Percentiles rank a stretch among this genome's conserved stretches.
Evolutionary conservation across 2,329 filamentous ascomycete genomes (phyloP).

Genomic region (Aspergillus alliaceus): DNA sequence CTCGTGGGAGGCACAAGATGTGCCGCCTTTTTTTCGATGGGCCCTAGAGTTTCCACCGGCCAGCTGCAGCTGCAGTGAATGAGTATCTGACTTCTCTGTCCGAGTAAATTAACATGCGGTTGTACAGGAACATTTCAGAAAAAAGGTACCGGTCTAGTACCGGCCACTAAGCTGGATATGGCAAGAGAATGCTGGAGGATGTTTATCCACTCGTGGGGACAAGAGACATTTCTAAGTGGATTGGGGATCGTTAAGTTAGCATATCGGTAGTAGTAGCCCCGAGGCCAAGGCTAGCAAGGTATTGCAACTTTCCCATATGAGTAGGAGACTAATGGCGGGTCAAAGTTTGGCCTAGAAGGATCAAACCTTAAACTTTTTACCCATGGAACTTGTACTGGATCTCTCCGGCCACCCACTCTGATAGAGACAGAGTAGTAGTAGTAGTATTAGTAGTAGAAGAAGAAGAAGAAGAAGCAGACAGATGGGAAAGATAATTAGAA

Average conservation of each 20-base stretch:
- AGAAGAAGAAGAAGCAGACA: no score
- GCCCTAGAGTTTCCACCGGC: constrained; percentile 12
- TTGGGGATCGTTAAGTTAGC: not conserved
- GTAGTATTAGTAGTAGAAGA: no score
- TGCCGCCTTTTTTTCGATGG: constrained; percentile 2
- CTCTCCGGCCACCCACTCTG: not conserved
- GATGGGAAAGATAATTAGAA: no score
- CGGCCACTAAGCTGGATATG: not conserved
- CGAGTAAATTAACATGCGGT: not conserved
- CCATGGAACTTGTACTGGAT: not conserved
- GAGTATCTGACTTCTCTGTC: not conserved
- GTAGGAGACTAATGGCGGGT: not conserved
- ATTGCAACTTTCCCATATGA: not conserved
- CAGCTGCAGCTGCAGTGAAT: constrained; percentile 12
- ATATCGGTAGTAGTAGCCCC: not conserved
- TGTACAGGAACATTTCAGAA: not conserved
- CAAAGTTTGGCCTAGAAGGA: not conserved
- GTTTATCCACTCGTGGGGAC: not conserved
- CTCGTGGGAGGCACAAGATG: not conserved
- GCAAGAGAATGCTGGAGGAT: not conserved
- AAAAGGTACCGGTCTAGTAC: not conserved
- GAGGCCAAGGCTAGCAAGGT: not conserved
- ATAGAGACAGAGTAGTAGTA: no score
- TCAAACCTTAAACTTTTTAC: not conserved
- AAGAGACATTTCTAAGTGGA: not conserved